Conservation (phyloP, 2,329 filamentous ascomycete genomes). For the Colletotrichum sp. region DNA sequence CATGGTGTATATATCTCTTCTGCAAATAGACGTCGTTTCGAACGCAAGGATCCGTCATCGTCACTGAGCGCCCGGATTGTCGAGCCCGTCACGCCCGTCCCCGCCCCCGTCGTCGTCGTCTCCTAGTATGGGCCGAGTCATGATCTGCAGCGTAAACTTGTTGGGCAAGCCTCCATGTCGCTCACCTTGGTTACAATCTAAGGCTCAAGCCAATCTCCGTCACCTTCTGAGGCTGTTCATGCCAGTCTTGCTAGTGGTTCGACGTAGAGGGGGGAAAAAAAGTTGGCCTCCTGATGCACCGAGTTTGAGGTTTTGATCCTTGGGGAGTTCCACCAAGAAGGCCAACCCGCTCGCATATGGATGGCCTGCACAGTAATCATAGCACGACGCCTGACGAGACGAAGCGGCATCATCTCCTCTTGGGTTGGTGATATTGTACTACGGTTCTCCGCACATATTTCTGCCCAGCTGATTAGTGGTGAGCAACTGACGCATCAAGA, state of each 20-base stretch:
- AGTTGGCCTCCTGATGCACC: not conserved
- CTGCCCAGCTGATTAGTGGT: not conserved
- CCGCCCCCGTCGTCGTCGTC: not conserved
- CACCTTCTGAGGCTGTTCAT: not conserved
- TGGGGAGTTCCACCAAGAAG: not conserved
- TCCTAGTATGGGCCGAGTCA: slow-evolving; percentile 10
- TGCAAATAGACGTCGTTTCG: not conserved
- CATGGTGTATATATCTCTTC: not conserved
- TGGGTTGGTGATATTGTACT: not conserved
- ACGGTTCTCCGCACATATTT: not conserved
- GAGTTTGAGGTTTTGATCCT: not conserved
- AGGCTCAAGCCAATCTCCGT: not conserved
- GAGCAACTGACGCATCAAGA: not conserved
- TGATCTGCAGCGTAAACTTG: slow-evolving; percentile 6
- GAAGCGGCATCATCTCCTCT: not conserved
- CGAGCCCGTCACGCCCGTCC: not conserved
- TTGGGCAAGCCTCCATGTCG: not conserved
- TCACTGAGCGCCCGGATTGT: not conserved
- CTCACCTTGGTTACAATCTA: not conserved
- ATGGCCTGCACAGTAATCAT: not conserved
- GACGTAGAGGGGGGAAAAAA: not conserved
- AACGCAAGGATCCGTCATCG: not conserved
- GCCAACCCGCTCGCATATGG: not conserved
- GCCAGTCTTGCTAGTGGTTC: not conserved
- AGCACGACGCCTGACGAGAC: not conserved